These are phyloP conservation scores for Penicillium nucicola DNA, from an alignment of 495 filamentous ascomycete species.

Conservation along the genomic window DNA sequence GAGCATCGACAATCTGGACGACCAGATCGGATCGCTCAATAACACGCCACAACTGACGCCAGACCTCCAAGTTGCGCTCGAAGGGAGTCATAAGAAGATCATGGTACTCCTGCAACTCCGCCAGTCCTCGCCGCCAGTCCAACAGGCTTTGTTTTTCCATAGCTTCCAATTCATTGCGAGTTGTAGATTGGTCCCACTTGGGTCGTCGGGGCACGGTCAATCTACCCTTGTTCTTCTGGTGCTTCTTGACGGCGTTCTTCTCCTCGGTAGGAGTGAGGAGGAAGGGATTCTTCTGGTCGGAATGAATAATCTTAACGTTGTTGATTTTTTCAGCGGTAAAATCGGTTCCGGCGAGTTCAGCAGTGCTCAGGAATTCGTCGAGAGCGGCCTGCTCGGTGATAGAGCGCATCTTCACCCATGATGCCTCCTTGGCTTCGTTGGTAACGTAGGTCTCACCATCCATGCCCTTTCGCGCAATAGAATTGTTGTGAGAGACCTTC, in stretches of 20 bases:
- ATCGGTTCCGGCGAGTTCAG: conserved; percentile 94
- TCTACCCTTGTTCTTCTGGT: conserved; percentile 68
- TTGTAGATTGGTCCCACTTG: conserved; percentile 81
- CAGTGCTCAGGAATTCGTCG: conserved; percentile 81
- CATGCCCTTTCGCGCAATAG: conserved; percentile 40
- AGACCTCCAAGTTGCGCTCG: conserved; percentile 96
- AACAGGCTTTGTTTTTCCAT: conserved; percentile 79
- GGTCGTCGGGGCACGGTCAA: conserved; percentile 91
- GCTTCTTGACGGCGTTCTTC: conserved; percentile 70
- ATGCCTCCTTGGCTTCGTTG: conserved; percentile 44
- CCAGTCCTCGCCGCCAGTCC: conserved; percentile 85
- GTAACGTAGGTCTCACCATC: conserved; percentile 48
- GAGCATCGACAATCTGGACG: conserved; percentile 97
- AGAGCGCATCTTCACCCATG: conserved; percentile 85
- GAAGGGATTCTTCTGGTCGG: conserved; percentile 92
- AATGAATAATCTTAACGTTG: conserved; percentile 97
- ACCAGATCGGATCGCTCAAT: conserved; percentile 95
- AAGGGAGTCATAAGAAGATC: conserved; percentile 98
- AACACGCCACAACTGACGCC: conserved; percentile 97
- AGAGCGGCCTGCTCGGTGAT: conserved; percentile 96
- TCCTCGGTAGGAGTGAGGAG: conserved; percentile 88
- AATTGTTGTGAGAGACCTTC: conserved; percentile 62
- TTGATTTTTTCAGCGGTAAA: conserved; percentile 99
- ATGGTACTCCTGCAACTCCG: conserved; percentile 86
- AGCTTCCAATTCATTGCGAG: conserved; percentile 72